phyloP scores from a whole-genome alignment of 2,329 filamentous ascomycete species.

The Aspergillus spinulosporus region DNA sequence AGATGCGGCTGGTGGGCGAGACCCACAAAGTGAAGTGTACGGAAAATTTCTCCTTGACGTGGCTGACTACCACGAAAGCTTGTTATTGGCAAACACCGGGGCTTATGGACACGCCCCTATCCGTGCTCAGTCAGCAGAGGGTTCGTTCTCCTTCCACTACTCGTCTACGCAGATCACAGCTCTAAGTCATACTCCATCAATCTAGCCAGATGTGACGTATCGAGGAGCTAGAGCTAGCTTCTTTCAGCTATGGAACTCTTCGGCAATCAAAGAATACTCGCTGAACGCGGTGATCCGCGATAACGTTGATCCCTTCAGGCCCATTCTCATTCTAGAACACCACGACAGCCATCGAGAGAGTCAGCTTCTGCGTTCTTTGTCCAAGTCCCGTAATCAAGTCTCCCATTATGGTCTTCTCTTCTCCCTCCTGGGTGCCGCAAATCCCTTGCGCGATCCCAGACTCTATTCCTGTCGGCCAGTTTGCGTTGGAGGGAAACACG shows the following conservation, averaged over 20 bases:
- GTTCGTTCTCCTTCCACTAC: neutral
- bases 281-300: neutral
- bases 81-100: too few species aligned
- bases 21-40: too few species aligned
- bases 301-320: neutral
- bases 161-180: neutral
- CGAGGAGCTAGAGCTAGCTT: neutral
- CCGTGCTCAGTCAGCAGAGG: too few species aligned
- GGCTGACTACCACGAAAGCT: too few species aligned
- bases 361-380: neutral
- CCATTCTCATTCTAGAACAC: neutral
- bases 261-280: neutral
- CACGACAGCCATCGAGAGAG: neutral
- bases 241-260: neutral
- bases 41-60: too few species aligned
- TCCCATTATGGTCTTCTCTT: conserved; percentile 11
- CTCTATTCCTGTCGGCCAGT: conserved; percentile 10
- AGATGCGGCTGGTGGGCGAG: too few species aligned
- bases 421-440: conserved; percentile 10
- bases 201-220: neutral
- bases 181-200: neutral
- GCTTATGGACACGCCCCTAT: too few species aligned
- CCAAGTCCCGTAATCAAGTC: neutral
- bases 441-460: conserved; percentile 14
- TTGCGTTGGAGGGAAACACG: conserved; percentile 8